These are phyloP conservation scores for Drechslera avenae DNA, from an alignment of 2,329 filamentous ascomycete genomes.

Conservation along the genomic window DNA sequence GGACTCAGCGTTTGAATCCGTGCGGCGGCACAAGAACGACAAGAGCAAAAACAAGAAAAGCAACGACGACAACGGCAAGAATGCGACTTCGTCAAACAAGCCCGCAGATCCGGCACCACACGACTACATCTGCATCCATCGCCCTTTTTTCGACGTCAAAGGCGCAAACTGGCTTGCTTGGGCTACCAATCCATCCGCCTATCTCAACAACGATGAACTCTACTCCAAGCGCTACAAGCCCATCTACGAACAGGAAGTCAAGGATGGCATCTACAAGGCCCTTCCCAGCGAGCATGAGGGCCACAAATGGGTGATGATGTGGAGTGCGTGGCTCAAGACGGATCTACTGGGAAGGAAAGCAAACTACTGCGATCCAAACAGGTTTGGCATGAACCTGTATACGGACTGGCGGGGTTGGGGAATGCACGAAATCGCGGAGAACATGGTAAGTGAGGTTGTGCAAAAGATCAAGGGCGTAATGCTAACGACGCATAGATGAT, in stretches of 20 bases:
- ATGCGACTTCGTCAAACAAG: neutral
- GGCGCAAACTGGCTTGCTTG: conserved; percentile 11
- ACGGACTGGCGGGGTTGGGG: conserved; percentile 21
- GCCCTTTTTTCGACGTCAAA: conserved; percentile 20
- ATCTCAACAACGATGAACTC: conserved; percentile 6
- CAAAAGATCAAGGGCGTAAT: neutral
- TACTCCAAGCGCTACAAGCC: conserved; percentile 5
- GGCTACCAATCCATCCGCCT: conserved; percentile 1
- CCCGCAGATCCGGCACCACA: neutral
- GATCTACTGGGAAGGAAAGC: conserved; percentile 2
- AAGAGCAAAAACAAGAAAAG: neutral
- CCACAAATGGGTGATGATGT: conserved; percentile 31
- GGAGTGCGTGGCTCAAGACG: conserved; percentile 16
- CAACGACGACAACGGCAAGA: neutral
- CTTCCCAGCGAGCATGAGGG: conserved; percentile 10
- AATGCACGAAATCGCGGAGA: conserved; percentile 20
- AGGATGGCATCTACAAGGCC: conserved; percentile 7
- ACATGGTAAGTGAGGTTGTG: conserved; percentile 10
- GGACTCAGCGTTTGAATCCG: conserved; percentile 8
- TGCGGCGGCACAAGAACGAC: conserved; percentile 2
- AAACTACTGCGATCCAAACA: conserved; percentile 22
- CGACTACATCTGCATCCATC: conserved; percentile 23
- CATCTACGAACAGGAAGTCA: conserved; percentile 9
- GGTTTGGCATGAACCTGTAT: conserved; percentile 21
- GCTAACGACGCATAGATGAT: conserved; percentile 12